Evolutionary conservation across 2,329 filamentous ascomycete genomes (phyloP), one percentile per base, ranked within the genome.

Genomic region (Canariomyces notabilis): DNA sequence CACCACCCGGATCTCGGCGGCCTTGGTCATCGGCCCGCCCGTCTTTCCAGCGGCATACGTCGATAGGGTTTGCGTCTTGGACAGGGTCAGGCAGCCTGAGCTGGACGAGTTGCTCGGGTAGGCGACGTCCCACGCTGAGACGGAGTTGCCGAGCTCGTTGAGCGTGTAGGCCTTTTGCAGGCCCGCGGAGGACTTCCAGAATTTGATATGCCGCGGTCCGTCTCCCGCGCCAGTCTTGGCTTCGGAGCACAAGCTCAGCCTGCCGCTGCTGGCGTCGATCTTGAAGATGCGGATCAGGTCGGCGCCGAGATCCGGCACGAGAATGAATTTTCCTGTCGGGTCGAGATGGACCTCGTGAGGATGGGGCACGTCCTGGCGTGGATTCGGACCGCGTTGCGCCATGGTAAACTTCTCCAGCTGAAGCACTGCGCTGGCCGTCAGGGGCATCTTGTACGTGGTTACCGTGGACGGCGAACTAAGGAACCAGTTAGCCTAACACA

Each of bases 321-420:
- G 59, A 18, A 79, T 55, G 56, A 69, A 79, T 31, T 65, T 59
- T 11, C 72, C 72, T 0, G 72, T 73, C 0, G 70, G 73, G 50
- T 75, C 76, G 9, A 67, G 61, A 54, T 75, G 67, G 5, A 69
- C 69, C 15, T 73, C 68, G 61, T 80, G 77, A 6, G 75, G 76
- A 54, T 80, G 77, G 5, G 76, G 67, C 5, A 67, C 69, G 46
- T 79, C 71, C 58, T 81, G 77, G n/a, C 77, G 71, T 22, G 56
- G 59, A 4, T 71, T 62, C 9, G 73, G 66, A 0, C 75, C 74
- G 0, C 66, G 65, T 7, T 57, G 53, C 2, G 63, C 50, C 64
- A 73, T 65, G 50, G 65, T 68, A 59, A 69, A 74, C 48, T 62
- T 63, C 49, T 72, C 64, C 4, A 67, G 42, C 12, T 51, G 43